These are phyloP conservation scores for Zygosaccharomyces siamensis DNA, from an alignment of 805 yeast species.

Conservation along the genomic window DNA sequence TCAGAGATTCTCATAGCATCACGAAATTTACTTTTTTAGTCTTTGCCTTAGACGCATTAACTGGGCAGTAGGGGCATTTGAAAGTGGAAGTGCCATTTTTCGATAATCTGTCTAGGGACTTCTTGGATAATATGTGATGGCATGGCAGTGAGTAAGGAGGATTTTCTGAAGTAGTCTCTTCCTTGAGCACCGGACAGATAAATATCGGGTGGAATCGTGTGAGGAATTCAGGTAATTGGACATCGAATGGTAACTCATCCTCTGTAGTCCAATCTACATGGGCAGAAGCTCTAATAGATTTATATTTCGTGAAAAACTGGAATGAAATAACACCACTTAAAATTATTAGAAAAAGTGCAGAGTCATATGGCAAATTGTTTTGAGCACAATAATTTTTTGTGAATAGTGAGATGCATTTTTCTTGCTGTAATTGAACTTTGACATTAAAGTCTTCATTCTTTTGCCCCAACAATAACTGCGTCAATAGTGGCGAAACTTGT, in stretches of 20 bases:
- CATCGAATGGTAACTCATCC: constrained; percentile 60
- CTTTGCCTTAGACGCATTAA: constrained; percentile 40
- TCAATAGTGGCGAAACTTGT: constrained; percentile 42
- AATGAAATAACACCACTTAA: constrained; percentile 51
- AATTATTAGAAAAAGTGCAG: constrained; percentile 48
- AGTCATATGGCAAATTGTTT: constrained; percentile 47
- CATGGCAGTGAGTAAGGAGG: constrained; percentile 64
- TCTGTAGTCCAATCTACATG: constrained; percentile 48
- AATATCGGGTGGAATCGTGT: constrained; percentile 58
- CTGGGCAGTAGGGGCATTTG: constrained; percentile 73
- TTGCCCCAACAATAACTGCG: constrained; percentile 31
- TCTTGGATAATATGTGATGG: constrained; percentile 57
- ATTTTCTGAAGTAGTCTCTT: constrained; percentile 54
- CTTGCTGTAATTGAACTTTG: constrained; percentile 23
- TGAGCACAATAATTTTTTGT: constrained; percentile 47
- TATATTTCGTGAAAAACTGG: constrained; percentile 49
- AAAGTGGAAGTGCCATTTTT: constrained; percentile 42
- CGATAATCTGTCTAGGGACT: constrained; percentile 46
- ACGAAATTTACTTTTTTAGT: constrained; percentile 43
- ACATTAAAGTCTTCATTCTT: constrained; percentile 18
- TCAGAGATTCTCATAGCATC: constrained; percentile 21
- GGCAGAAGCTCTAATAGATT: constrained; percentile 30
- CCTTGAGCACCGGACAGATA: constrained; percentile 67
- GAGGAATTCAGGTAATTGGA: constrained; percentile 47
- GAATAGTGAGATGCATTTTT: constrained; percentile 34